Evolutionary conservation across 1,284 basidiomycete genomes (phyloP).

Genomic region (Cryptococcus maquisensis): DNA sequence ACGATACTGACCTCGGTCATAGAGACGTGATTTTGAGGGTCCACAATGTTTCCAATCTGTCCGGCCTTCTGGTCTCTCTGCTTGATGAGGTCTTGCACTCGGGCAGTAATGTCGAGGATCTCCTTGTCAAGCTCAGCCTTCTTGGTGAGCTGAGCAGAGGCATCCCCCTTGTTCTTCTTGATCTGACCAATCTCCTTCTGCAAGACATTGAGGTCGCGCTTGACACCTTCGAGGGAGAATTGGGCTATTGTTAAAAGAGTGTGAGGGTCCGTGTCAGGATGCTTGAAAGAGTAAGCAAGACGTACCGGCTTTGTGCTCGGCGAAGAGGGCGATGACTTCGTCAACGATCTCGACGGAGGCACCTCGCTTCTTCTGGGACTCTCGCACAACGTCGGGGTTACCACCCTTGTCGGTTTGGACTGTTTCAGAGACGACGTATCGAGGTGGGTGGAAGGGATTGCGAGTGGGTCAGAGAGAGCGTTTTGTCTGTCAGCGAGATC

Average conservation of each 20-base stretch:
- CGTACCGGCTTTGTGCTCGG: slow-evolving; percentile 72
- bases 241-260: slow-evolving; percentile 58
- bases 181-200: slow-evolving; percentile 92
- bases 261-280: background rate
- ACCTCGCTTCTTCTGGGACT: slow-evolving; percentile 88
- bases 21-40: slow-evolving; percentile 78
- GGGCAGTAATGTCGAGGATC: slow-evolving; percentile 60
- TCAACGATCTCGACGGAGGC: slow-evolving; percentile 87
- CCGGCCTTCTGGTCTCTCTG: slow-evolving; percentile 73
- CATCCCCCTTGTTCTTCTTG: slow-evolving; percentile 92
- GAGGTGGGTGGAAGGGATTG: background rate
- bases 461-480: background rate
- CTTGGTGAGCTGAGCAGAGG: slow-evolving; percentile 79
- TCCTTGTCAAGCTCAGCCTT: slow-evolving; percentile 74
- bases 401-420: slow-evolving; percentile 71
- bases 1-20: slow-evolving; percentile 68
- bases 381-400: slow-evolving; percentile 85
- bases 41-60: slow-evolving; percentile 88
- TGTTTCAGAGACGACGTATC: slow-evolving; percentile 11
- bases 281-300: slow-evolving; percentile 19
- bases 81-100: slow-evolving; percentile 65
- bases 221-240: slow-evolving; percentile 71
- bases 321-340: slow-evolving; percentile 75
- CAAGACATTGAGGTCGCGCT: slow-evolving; percentile 79
- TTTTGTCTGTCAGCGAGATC: no score